Base-by-base conservation (phyloP, 2,329 filamentous ascomycete species). In the Penicillium psychrosexuale region DNA sequence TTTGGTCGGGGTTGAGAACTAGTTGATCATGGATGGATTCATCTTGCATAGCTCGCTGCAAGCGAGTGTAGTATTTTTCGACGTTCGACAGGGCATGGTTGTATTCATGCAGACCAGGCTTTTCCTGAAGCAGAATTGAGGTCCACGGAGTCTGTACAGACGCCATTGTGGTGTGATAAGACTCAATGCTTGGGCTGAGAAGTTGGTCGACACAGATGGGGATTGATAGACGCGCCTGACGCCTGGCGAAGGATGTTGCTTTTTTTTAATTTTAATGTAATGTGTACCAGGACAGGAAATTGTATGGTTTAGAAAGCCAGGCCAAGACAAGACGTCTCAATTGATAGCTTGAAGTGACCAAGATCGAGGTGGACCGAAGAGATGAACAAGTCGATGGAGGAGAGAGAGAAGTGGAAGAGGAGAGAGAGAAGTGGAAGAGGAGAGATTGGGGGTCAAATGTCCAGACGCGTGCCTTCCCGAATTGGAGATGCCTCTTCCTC, bases 91-190 rank as follows among this genome's bases (percentile, higher is more conserved):
- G 48, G 13, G 43, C 53, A 38, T 56, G 56, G 13, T 49, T 48
- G 48, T 52, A 58, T 31, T 58, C 53, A 31, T 58, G 53, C 0
- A 52, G 34, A 7, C 53, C 47, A n/a, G 51, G 56, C 5, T 49
- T 55, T 13, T 55, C n/a, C 15, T 40, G 43, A 2, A 56, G 44
- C 11, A 58, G 40, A n/a, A 56, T 30, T 1, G 42, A 34, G 2
- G 47, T 52, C 39, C 47, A 49, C 2, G 53, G 44, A 2, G 56
- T 55, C 33, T 45, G 34, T 17, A 31, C 9, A 24, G 43, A n/a
- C 24, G 34, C 53, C 56, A 58, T 58, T 8, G 5, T 39, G n/a
- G n/a, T 15, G n/a, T 12, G 9, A 15, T 27, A 17, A 31, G 19
- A 17, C 13, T n/a, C 8, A 22, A 42, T 17, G 15, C 5, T 24